Base-by-base conservation (phyloP, 352 stramenopile species). In the Phytophthora parvispora region DNA sequence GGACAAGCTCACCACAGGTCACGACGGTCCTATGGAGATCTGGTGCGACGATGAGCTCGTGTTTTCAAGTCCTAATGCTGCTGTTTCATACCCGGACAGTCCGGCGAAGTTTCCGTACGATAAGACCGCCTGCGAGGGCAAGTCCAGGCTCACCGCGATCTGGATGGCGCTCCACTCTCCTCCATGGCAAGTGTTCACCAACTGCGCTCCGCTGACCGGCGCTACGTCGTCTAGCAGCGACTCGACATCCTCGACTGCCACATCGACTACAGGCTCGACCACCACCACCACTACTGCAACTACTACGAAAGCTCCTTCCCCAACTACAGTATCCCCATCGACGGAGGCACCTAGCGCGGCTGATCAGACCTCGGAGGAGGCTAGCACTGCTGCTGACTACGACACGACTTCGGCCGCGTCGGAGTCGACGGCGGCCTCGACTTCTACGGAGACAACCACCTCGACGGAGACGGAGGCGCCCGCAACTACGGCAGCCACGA, bases 111-210 rank as follows among this genome's bases (percentile, higher is more conserved):
- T 88, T 28, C 74, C 72, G 34, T 86, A 85, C 62, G 72, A 88
- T 43, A 77, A 74, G 60, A 52, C 68, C 5, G 72, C 73, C 24
- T 88, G 80, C 27, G 58, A 70, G 18, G 75, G 75, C 27, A 64
- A 69, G 25, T 76, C 68, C 29, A 77, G 77, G 64, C 66, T 88
- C 10, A 72, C 65, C 8, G 25, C 68, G 0, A 67, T 73, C 54
- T 86, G 78, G 77, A 32, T 88, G 25, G 80, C 80, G 6, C 51
- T 89, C 27, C 80, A 89, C 73, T 57, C 55, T 0, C 64, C 70
- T 2, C 54, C 67, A 49, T 89, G 80, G 80, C 78, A 89, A 51
- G 70, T 85, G 42, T 86, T 78, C 59, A 84, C 66, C 18, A 83
- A 86, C 67, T 89, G 78, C 34, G 78, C 70, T 16, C 76, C 76